These are phyloP conservation scores for Nemania sp. DNA, from an alignment of 2,329 filamentous ascomycete species.

Conservation along the genomic window DNA sequence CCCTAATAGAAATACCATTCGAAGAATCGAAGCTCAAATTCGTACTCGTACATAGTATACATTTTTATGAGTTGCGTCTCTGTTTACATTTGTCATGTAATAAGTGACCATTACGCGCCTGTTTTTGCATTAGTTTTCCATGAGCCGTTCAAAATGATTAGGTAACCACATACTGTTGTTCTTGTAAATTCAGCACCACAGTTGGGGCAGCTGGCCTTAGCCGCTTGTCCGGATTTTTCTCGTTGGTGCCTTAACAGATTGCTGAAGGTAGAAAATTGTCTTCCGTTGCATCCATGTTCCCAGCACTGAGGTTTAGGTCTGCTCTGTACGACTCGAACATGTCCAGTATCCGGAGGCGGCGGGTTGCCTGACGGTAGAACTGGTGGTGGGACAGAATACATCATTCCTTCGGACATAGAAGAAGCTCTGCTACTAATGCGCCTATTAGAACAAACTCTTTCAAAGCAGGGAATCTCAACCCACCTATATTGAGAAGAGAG, in stretches of 20 bases:
- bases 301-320: constrained; percentile 94
- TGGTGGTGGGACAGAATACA: constrained; percentile 48
- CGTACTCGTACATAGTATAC: constrained; percentile 10
- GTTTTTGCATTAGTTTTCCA: constrained; percentile 42
- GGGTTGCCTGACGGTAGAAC: constrained; percentile 43
- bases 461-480: constrained; percentile 12
- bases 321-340: constrained; percentile 72
- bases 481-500: constrained; percentile 48
- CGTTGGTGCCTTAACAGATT: constrained; percentile 90
- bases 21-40: constrained; percentile 10
- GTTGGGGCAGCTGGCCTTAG: constrained; percentile 86
- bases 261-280: constrained; percentile 95
- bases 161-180: constrained; percentile 54
- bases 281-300: constrained; percentile 95
- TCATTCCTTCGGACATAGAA: constrained; percentile 48
- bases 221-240: constrained; percentile 88
- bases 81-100: constrained; percentile 92
- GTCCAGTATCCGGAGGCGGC: constrained; percentile 45
- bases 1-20: constrained; percentile 6
- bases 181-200: constrained; percentile 93
- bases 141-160: background rate
- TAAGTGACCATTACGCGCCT: constrained; percentile 81
- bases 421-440: constrained; percentile 43
- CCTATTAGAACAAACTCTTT: constrained; percentile 1
- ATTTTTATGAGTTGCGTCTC: constrained; percentile 51